phyloP scores from a whole-genome alignment of 2,329 filamentous ascomycete species.

The Periconia digitata region DNA sequence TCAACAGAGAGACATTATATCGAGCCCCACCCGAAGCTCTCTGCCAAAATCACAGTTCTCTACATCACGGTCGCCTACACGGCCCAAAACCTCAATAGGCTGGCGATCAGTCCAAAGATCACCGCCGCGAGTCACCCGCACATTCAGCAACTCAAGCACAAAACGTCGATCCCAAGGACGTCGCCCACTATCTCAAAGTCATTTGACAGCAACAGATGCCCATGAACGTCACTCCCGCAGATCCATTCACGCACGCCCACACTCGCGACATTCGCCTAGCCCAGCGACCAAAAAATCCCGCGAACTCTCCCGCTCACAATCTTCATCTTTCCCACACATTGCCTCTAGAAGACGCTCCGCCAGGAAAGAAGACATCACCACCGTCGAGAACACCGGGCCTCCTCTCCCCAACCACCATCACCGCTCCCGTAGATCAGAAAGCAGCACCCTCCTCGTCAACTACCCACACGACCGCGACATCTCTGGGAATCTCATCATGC shows the following conservation, averaged over 20 bases:
- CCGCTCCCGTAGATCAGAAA: background rate
- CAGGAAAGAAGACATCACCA: constrained; percentile 8
- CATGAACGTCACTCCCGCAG: constrained; percentile 26
- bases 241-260: constrained; percentile 23
- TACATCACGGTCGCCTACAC: constrained; percentile 11
- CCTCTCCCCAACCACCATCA: background rate
- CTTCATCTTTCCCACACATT: constrained; percentile 31
- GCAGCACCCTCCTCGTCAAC: background rate
- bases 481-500: background rate
- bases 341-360: constrained; percentile 13
- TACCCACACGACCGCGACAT: background rate
- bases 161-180: constrained; percentile 4
- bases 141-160: constrained; percentile 9
- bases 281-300: constrained; percentile 7
- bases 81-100: constrained; percentile 15
- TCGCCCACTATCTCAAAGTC: constrained; percentile 9
- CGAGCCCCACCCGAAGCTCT: constrained; percentile 4
- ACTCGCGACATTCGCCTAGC: constrained; percentile 11
- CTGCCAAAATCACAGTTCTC: background rate
- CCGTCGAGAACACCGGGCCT: constrained; percentile 4
- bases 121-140: constrained; percentile 13
- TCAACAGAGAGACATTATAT: background rate
- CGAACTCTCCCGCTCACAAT: constrained; percentile 28
- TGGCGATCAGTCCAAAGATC: constrained; percentile 12
- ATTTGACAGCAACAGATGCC: constrained; percentile 8